Evolutionary conservation across 2,329 filamentous ascomycete genomes (phyloP), one percentile per base, ranked within the genome.

Genomic region (Ilyonectria mors-panacis): DNA sequence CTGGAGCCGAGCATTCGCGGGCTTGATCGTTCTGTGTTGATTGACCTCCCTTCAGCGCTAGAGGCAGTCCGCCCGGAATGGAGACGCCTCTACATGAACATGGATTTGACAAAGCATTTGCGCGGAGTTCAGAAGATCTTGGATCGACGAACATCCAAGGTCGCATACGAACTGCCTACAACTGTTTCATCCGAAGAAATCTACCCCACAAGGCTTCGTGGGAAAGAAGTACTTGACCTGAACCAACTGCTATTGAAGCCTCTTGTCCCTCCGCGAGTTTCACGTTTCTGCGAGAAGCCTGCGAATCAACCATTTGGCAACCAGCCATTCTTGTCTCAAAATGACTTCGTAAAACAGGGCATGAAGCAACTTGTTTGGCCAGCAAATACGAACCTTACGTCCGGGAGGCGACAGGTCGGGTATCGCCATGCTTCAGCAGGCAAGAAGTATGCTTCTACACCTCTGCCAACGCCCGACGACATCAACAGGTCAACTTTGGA

Each of bases 1-100:
- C 9, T 73, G 2, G 70, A 76, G 19, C 74, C 74, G 3, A 74
- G 21, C 57, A 51, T 67, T 8, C 17, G 47, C 9, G 70, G 65
- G 2, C 28, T 76, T 2, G 42, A 66, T 7, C 42, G 48, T 8
- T 53, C 66, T 19, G 26, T 75, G 2, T 48, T 76, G 33, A 54
- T 76, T n/a, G 74, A 76, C 6, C 63, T 76, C 2, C 68, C 60
- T 7, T 51, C 65, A 28, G 75, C 73, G 6, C 48, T 76, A 55
- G 69, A 73, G 23, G 69, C 66, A 6, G 70, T 76, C 12, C 67
- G 74, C 3, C 65, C 74, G 13, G 74, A 76, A 63, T 76, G 73
- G 73, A 75, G 57, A 48, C 70, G 73, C 2, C 42, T 75, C 6
- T 75, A 63, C 30, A 70, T 67, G 61, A 75, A 75, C 23, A 63